Conservation (phyloP, 139 green algal genomes). For the Auxenochlorella pyrenoidosa region DNA sequence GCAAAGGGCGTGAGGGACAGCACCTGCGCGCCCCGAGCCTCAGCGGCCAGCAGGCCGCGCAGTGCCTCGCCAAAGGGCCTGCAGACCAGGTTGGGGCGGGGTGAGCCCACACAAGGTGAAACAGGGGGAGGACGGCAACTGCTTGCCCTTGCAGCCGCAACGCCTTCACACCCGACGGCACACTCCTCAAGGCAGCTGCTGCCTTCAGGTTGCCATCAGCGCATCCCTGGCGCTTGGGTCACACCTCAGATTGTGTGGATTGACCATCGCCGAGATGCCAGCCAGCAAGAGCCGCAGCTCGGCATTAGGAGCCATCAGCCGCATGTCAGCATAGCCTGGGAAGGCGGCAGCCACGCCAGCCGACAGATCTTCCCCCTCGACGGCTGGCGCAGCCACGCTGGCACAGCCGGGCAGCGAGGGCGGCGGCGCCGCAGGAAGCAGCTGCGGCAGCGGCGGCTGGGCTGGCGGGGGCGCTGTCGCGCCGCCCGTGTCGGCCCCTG, state of each 20-base stretch:
- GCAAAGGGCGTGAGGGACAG: constrained; percentile 24
- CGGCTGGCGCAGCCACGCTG: constrained; percentile 49
- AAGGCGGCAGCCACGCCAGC: constrained; percentile 23
- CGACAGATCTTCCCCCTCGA: constrained; percentile 7
- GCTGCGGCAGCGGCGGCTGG: background rate
- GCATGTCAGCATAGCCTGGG: constrained; percentile 77
- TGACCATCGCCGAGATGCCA: constrained; percentile 57
- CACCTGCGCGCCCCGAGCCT: constrained; percentile 55
- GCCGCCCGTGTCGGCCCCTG: background rate
- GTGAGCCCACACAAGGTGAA: too few species aligned
- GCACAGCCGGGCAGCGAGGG: constrained; percentile 67
- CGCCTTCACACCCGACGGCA: too few species aligned
- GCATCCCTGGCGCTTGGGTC: background rate
- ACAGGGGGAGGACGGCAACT: too few species aligned
- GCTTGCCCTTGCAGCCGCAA: too few species aligned
- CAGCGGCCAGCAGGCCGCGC: constrained; percentile 77
- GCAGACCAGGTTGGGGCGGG: background rate
- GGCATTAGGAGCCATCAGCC: constrained; percentile 81
- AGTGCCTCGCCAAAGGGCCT: constrained; percentile 81
- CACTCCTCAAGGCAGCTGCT: too few species aligned
- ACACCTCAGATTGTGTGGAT: constrained; percentile 4
- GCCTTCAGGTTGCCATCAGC: background rate
- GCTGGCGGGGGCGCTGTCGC: background rate
- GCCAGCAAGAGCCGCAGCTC: constrained; percentile 82
- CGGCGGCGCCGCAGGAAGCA: constrained; percentile 7